Conservation (phyloP, 2,329 filamentous ascomycete genomes). For the Endocalyx cinctus region DNA sequence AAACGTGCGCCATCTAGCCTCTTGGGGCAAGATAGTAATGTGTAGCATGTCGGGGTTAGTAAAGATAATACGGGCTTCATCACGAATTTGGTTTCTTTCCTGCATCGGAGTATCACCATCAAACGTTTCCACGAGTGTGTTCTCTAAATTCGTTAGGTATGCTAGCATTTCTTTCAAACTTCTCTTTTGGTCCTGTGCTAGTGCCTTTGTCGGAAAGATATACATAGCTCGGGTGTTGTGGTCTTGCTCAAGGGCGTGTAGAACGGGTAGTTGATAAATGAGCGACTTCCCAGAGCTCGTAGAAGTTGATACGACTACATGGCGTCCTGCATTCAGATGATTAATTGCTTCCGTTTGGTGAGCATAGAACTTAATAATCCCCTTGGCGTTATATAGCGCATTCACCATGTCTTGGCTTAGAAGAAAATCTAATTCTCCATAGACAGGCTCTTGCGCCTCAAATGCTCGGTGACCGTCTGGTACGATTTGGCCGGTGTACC, state of each 20-base stretch:
- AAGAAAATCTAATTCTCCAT: constrained; percentile 78
- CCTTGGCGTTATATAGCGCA: constrained; percentile 85
- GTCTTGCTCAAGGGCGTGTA: constrained; percentile 81
- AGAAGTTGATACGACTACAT: constrained; percentile 91
- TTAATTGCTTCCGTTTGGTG: constrained; percentile 96
- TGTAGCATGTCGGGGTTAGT: constrained; percentile 99
- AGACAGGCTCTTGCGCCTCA: constrained; percentile 75
- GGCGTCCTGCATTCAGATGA: constrained; percentile 70
- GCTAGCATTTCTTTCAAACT: constrained; percentile 80
- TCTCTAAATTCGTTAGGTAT: constrained; percentile 73
- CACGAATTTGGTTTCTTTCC: constrained; percentile 73
- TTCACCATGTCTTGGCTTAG: constrained; percentile 93
- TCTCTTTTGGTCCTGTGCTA: constrained; percentile 89
- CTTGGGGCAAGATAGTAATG: constrained; percentile 86
- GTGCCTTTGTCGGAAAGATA: constrained; percentile 94
- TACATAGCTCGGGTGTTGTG: constrained; percentile 81
- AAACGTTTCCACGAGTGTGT: constrained; percentile 82
- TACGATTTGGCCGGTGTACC: constrained; percentile 91
- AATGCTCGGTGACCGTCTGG: constrained; percentile 90
- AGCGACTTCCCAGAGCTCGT: constrained; percentile 96
- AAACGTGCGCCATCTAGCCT: constrained; percentile 83
- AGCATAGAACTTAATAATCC: constrained; percentile 80
- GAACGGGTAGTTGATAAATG: constrained; percentile 94
- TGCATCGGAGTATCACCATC: constrained; percentile 89
- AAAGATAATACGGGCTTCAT: constrained; percentile 88